Evolutionary conservation across 768 basidiomycete genomes (phyloP), one percentile per base, ranked within the genome.

Genomic region (Sutorius australiensis): DNA sequence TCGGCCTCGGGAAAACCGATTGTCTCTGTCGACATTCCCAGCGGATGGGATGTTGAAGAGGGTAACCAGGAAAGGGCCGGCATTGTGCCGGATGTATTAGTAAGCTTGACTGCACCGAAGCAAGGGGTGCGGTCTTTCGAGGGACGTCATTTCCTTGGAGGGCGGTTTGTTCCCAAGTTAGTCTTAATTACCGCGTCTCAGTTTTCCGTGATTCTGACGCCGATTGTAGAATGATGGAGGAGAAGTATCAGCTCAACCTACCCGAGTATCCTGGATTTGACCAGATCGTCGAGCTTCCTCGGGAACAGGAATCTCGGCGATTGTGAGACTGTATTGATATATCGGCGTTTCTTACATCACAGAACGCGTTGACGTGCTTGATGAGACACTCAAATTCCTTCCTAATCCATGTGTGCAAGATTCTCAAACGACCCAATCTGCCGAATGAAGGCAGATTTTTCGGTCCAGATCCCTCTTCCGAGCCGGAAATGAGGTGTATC

Each of bases 91-190:
- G 82, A 89, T 50, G 88, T 91, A 7, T 72, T 99, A 40, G 72
- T 99, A 53, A 95, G 91, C 63, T 73, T 99, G 66, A 99, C 97
- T 0, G 95, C 92, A 10, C 97, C 97, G 0, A 99, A 99, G 71
- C 75, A 85, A 60, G 97, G 97, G 3, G 91, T 89, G 9, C 80
- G 74, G 62, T 66, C 64, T 13, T 98, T 90, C 70, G 80, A 68
- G 27, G 93, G 95, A 11, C 76, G 81, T 33, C 97, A 99, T 75
- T 97, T 92, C 66, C 79, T 98, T 2, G 97, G 95, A 2, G 97
- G 97, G 1, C 76, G 97, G 55, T 99, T 99, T 66, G 80, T 98
- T 17, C 84, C 94, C 6, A 87, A 79, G 94, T 95, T 60, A 60
- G 86, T 0, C 46, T 49, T 11, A 12, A n/a, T 21, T 14, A 1